These are phyloP conservation scores for Skeletonema potamos DNA, from an alignment of 108 stramenopile genomes.

Conservation along the genomic window DNA sequence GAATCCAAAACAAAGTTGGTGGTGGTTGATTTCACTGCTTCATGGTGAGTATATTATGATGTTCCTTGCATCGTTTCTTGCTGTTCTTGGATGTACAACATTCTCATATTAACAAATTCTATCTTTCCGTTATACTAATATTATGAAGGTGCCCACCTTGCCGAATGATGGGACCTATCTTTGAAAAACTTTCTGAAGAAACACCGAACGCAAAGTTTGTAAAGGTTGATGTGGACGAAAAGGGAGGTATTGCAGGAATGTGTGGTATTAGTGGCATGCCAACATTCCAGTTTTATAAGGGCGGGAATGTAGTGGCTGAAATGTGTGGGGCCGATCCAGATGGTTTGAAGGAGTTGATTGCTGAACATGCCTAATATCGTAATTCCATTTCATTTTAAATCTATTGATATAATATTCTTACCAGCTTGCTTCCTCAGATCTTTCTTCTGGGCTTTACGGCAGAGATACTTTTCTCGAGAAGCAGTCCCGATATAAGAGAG, in stretches of 20 bases:
- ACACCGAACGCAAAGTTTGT: constrained; percentile 65
- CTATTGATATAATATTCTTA: too few species aligned
- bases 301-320: constrained; percentile 76
- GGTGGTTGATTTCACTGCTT: constrained; percentile 82
- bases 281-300: constrained; percentile 87
- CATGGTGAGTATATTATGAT: constrained; percentile 89
- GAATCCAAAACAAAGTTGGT: constrained; percentile 76
- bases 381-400: too few species aligned
- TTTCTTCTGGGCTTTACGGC: too few species aligned
- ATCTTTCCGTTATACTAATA: neutral
- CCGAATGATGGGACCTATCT: constrained; percentile 80
- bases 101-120: neutral
- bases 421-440: too few species aligned
- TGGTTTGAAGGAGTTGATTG: constrained; percentile 27
- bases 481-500: too few species aligned
- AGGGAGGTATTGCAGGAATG: constrained; percentile 59
- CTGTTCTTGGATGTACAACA: neutral
- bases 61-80: too few species aligned
- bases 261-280: constrained; percentile 88
- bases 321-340: constrained; percentile 68
- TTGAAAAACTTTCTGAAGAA: constrained; percentile 71
- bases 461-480: too few species aligned
- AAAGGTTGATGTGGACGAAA: constrained; percentile 90
- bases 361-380: constrained; percentile 6
- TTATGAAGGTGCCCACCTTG: constrained; percentile 82